Evolutionary conservation across 495 filamentous ascomycete species (phyloP).

Genomic region (Penicillium waksmanii): DNA sequence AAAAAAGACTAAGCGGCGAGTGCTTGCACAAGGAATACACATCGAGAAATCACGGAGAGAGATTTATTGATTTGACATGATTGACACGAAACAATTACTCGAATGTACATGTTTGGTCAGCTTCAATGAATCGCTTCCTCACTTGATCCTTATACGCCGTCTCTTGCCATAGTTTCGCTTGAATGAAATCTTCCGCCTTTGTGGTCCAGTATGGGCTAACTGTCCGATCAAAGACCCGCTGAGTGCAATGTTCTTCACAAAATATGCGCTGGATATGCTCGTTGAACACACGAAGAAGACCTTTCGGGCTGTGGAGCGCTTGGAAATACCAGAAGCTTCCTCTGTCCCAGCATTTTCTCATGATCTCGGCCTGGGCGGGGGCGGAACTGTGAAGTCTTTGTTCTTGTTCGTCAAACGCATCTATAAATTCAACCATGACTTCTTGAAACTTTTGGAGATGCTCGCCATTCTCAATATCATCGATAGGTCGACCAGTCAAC

Average conservation of each 20-base stretch:
- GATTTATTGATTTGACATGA: no score
- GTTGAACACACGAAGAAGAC: slow-evolving; percentile 22
- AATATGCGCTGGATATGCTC: slow-evolving; percentile 21
- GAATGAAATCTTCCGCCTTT: slow-evolving; percentile 1
- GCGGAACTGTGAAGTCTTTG: not conserved
- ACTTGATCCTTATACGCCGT: no score
- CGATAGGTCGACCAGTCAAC: slow-evolving; percentile 23
- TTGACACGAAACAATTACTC: no score
- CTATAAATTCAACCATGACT: slow-evolving; percentile 7
- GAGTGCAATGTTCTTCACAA: slow-evolving; percentile 6
- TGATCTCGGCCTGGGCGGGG: slow-evolving; percentile 12
- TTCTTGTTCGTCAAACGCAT: slow-evolving; percentile 14
- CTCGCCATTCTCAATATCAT: slow-evolving; percentile 18
- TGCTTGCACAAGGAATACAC: no score
- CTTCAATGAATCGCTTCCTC: no score
- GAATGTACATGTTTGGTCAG: no score
- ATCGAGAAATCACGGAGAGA: no score
- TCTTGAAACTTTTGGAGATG: slow-evolving; percentile 6
- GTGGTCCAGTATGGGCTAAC: slow-evolving; percentile 4
- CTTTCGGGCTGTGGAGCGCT: slow-evolving; percentile 27
- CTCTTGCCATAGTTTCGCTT: no score
- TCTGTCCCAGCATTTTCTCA: slow-evolving; percentile 23
- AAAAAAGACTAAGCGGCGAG: no score
- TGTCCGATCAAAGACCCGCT: slow-evolving; percentile 4
- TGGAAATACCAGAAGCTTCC: slow-evolving; percentile 35